Evolutionary conservation across 805 yeast species (phyloP), one percentile per base, ranked within the genome.

Genomic region (Starmerella floricola): DNA sequence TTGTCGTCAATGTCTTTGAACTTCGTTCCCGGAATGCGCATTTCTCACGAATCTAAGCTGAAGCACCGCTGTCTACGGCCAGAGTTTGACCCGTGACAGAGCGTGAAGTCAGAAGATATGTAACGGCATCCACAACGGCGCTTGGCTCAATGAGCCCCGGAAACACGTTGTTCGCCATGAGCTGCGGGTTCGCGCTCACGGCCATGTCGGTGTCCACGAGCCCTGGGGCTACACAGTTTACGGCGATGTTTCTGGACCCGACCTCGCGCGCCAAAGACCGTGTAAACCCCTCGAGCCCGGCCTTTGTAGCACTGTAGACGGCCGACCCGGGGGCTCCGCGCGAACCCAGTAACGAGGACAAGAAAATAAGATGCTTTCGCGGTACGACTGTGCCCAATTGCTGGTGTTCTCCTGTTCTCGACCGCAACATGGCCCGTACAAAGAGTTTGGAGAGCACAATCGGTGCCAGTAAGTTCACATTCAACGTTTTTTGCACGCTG

Each of bases 161-260:
- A 18, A 45, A 24, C 2, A 48, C 32, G 36, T 47, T 43, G 23
- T 17, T 18, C 1, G 38, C 38, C 29, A 44, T 19, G 19, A 42
- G 18, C 8, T 21, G 40, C 13, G 21, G 27, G 23, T 34, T 41
- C 2, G 50, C 51, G 3, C 37, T 34, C 4, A 36, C 31, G 29
- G 52, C 55, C 76, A 84, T 82, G 3, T 72, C 80, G 0, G 94
- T 83, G 20, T 72, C 79, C 5, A 60, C 62, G 24, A 81, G 61
- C 0, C 88, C 88, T 0, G 94, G 91, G 16, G 76, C 57, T 1
- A 85, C 57, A 1, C 79, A 65, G 56, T 81, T 81, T 33, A 78
- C 78, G 30, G 83, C 59, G 2, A 84, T 67, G 8, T 65, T 65
- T 28, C 62, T 58, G 0, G 73, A 59, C 12, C 68, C 69, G 45